phyloP scores from a whole-genome alignment of 768 basidiomycete species.

The Harrya chromipes region DNA sequence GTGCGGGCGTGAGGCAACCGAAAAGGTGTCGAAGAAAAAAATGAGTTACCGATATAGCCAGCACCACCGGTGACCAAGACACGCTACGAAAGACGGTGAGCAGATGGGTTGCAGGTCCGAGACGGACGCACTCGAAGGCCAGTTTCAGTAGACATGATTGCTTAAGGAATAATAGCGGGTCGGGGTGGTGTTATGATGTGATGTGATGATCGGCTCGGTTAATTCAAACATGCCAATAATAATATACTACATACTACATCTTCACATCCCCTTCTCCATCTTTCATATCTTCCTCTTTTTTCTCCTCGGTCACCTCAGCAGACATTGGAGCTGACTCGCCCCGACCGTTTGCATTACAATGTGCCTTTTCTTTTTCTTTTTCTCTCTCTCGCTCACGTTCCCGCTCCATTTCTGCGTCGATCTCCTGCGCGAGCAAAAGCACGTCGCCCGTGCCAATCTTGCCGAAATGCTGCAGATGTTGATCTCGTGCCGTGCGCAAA shows the following conservation, averaged over 20 bases:
- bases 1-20: slow-evolving; percentile 11
- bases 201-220: slow-evolving; percentile 2
- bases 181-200: too few relatives aligned
- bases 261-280: slow-evolving; percentile 47
- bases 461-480: slow-evolving; percentile 72
- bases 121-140: slow-evolving; percentile 46
- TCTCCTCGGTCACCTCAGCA: slow-evolving; percentile 20
- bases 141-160: slow-evolving; percentile 28
- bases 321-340: slow-evolving; percentile 23
- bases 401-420: slow-evolving; percentile 36
- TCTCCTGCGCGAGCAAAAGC: slow-evolving; percentile 38
- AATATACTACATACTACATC: too few relatives aligned
- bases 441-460: slow-evolving; percentile 81
- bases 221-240: slow-evolving; percentile 2
- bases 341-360: slow-evolving; percentile 23
- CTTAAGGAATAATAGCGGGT: background rate
- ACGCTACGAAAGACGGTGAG: slow-evolving; percentile 37
- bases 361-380: slow-evolving; percentile 29
- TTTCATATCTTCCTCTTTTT: slow-evolving; percentile 19
- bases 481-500: slow-evolving; percentile 71
- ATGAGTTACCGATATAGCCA: slow-evolving; percentile 75
- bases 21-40: background rate
- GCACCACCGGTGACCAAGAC: slow-evolving; percentile 79
- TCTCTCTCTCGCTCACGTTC: slow-evolving; percentile 39
- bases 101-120: background rate